Evolutionary conservation across 1,284 basidiomycete genomes (phyloP).

Genomic region (Paramarasmius palmivorus): DNA sequence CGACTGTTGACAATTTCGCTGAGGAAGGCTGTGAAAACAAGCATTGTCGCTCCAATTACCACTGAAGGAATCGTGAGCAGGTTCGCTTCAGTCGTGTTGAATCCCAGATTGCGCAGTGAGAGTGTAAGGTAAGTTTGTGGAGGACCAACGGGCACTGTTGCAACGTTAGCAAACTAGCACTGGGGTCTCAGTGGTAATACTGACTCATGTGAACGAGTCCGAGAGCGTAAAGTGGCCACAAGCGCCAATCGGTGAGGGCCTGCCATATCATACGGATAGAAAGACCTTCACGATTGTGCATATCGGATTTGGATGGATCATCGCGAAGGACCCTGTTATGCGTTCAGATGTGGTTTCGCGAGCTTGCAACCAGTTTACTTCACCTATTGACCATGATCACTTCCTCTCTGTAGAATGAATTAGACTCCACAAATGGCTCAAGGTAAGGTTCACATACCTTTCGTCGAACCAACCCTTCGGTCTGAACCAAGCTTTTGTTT

Average conservation of each 20-base stretch:
- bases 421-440: neutral
- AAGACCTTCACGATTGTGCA: constrained; percentile 67
- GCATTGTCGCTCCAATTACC: constrained; percentile 40
- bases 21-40: constrained; percentile 50
- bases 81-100: constrained; percentile 51
- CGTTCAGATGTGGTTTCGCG: neutral
- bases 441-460: constrained; percentile 25
- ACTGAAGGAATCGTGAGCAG: constrained; percentile 50
- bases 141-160: constrained; percentile 50
- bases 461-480: constrained; percentile 57
- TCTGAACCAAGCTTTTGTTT: constrained; percentile 64
- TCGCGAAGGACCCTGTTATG: constrained; percentile 48
- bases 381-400: constrained; percentile 59
- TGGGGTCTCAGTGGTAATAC: constrained; percentile 11
- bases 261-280: constrained; percentile 43
- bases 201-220: constrained; percentile 47
- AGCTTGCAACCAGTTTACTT: constrained; percentile 28
- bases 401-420: constrained; percentile 39
- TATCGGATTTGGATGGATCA: constrained; percentile 57
- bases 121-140: constrained; percentile 54
- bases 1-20: constrained; percentile 59
- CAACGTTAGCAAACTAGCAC: neutral
- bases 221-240: constrained; percentile 58
- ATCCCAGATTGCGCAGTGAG: constrained; percentile 52
- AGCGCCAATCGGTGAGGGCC: constrained; percentile 49